Conservation (phyloP, 768 basidiomycete species). For the Suillus plorans region DNA sequence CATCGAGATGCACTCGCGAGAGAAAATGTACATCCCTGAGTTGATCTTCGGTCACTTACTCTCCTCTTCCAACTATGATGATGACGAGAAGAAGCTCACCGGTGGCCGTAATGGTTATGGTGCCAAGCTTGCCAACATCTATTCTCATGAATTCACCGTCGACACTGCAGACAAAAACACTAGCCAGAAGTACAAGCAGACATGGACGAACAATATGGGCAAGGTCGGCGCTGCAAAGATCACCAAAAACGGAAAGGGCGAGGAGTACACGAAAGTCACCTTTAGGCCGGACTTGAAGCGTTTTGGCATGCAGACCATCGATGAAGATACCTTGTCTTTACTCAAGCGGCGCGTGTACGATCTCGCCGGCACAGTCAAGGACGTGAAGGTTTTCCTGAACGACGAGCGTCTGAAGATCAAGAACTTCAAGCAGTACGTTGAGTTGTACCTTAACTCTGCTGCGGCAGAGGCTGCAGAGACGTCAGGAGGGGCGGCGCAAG, state of each 20-base stretch:
- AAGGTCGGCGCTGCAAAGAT: slow-evolving; percentile 89
- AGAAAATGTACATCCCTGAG: slow-evolving; percentile 95
- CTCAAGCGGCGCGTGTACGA: slow-evolving; percentile 95
- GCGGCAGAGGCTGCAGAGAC: slow-evolving; percentile 65
- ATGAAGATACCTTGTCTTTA: slow-evolving; percentile 86
- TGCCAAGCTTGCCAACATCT: slow-evolving; percentile 97
- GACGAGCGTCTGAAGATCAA: slow-evolving; percentile 91
- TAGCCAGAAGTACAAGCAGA: slow-evolving; percentile 91
- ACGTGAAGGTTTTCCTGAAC: slow-evolving; percentile 92
- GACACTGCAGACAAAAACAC: slow-evolving; percentile 92
- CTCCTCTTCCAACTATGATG: slow-evolving; percentile 96
- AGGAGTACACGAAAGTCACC: slow-evolving; percentile 91
- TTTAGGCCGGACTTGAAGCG: slow-evolving; percentile 91
- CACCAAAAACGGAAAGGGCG: slow-evolving; percentile 81
- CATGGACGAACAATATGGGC: slow-evolving; percentile 92
- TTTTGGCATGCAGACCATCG: slow-evolving; percentile 90
- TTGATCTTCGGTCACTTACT: slow-evolving; percentile 96
- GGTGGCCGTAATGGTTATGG: slow-evolving; percentile 99
- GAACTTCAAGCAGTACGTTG: slow-evolving; percentile 96
- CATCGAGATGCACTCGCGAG: slow-evolving; percentile 90
- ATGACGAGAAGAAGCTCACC: slow-evolving; percentile 97
- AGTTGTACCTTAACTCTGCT: slow-evolving; percentile 84
- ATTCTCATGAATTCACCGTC: slow-evolving; percentile 93
- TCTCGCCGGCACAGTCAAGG: slow-evolving; percentile 92
- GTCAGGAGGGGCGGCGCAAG: slow-evolving; percentile 76